Base-by-base conservation (phyloP, 2,329 filamentous ascomycete genomes). In the Aspergillus sp. region DNA sequence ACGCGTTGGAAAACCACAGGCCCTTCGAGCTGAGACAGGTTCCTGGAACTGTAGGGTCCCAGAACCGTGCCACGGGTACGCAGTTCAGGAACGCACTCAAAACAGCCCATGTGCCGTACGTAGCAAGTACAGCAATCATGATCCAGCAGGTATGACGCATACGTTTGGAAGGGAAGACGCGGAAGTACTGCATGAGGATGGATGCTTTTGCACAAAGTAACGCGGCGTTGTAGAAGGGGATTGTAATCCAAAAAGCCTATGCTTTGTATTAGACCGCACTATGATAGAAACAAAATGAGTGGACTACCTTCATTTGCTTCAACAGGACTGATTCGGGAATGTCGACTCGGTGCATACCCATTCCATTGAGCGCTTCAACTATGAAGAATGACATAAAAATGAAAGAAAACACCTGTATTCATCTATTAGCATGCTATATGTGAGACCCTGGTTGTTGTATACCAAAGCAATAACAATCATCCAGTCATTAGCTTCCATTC, bases 151-250 rank as follows among this genome's bases (percentile, higher is more conserved):
- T 59, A 19, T 71, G 54, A 4, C 76, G 71, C 62, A 73, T 74
- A 34, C 60, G 61, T 6, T 60, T 69, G 3, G 68, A 70, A 34
- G 66, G 70, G 64, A 81, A 80, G 48, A 82, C 73, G 39, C 77
- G 77, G 20, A 79, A 74, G 61, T 81, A 81, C 61, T 81, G 79
- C 54, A 79, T 68, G n/a, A 82, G 65, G 51, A 82, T 79, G 1
- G 78, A 80, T 22, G 74, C 72, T 68, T 81, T 80, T 41, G 77
- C 78, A 57, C 73, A 71, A 51, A 74, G 63, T 0, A 76, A 62
- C n/a, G 70, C 65, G 30, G 69, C 67, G 17, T 74, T 75, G 54
- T 75, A 75, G 60, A 75, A 71, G 4, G 73, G 70, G n/a, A 74
- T 70, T 4, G 72, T 71, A 54, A 74, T 62, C 71, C 72, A 75